These are phyloP conservation scores for Hyphopichia khmerensis DNA, from an alignment of 1,139 yeast genomes.

Conservation along the genomic window DNA sequence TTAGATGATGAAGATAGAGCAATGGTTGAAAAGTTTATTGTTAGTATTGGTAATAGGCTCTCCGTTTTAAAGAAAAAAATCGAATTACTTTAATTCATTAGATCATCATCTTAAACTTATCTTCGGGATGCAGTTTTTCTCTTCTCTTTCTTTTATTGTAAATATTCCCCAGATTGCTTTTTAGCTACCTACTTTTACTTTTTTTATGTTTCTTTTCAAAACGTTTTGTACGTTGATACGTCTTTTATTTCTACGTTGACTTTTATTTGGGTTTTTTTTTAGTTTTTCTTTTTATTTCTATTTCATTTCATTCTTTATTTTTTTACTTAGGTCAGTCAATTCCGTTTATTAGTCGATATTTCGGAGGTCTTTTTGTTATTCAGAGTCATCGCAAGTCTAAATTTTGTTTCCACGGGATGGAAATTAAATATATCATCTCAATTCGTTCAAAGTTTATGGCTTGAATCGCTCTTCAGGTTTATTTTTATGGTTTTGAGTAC, in stretches of 20 bases:
- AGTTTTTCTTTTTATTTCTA: not conserved
- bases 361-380: not conserved
- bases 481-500: not conserved
- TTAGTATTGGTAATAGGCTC: constrained; percentile 69
- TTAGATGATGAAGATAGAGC: constrained; percentile 70
- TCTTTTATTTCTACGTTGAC: not conserved
- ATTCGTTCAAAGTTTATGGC: not conserved
- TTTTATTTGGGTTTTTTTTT: not conserved
- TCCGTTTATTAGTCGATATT: not conserved
- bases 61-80: constrained; percentile 54
- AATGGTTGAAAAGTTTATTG: constrained; percentile 75
- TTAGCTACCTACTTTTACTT: not conserved
- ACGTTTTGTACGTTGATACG: not conserved
- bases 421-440: not conserved
- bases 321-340: not conserved
- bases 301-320: not conserved
- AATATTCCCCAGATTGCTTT: not conserved
- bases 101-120: not conserved
- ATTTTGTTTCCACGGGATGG: not conserved
- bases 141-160: not conserved
- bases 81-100: constrained; percentile 9
- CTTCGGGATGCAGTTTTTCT: not conserved
- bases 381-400: not conserved
- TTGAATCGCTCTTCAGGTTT: not conserved
- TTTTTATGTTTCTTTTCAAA: not conserved